phyloP scores from a whole-genome alignment of 31 red algal species.

The Bonnemaisonia californica region DNA sequence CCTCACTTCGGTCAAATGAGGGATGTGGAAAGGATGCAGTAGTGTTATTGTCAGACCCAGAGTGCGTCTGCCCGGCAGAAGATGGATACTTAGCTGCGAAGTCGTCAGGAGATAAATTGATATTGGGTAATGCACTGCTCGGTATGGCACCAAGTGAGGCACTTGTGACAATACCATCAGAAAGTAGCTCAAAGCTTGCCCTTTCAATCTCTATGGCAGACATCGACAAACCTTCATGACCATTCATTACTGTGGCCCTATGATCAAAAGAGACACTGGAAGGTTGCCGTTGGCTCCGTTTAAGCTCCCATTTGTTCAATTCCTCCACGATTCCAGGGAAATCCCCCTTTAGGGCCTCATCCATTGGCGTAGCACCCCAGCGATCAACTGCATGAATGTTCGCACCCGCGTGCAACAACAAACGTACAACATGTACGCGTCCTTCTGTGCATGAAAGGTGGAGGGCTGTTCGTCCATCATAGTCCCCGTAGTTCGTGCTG shows the following conservation, averaged over 20 bases:
- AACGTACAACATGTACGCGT: slow-evolving; percentile 44
- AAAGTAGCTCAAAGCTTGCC: slow-evolving; percentile 39
- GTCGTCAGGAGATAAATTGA: slow-evolving; percentile 50
- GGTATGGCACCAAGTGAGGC: slow-evolving; percentile 56
- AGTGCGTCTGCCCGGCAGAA: background rate
- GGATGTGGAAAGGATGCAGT: slow-evolving; percentile 33
- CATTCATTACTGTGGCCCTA: slow-evolving; percentile 11
- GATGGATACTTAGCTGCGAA: slow-evolving; percentile 56
- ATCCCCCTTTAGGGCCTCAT: slow-evolving; percentile 23
- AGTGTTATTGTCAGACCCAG: slow-evolving; percentile 6
- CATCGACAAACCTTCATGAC: slow-evolving; percentile 11
- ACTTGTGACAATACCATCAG: slow-evolving; percentile 34
- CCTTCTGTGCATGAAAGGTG: slow-evolving; percentile 89
- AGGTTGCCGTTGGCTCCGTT: slow-evolving; percentile 33
- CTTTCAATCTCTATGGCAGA: slow-evolving; percentile 28
- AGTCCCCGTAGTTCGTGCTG: slow-evolving; percentile 59
- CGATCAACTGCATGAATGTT: slow-evolving; percentile 80
- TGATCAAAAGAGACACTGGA: slow-evolving; percentile 18
- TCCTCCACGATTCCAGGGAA: slow-evolving; percentile 36
- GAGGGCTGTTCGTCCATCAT: slow-evolving; percentile 89
- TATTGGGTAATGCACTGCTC: slow-evolving; percentile 27
- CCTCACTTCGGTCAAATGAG: slow-evolving; percentile 14
- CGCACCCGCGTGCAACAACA: slow-evolving; percentile 80
- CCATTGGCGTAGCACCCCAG: slow-evolving; percentile 89
- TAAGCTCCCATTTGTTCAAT: slow-evolving; percentile 35